phyloP scores from a whole-genome alignment of 306 rosid genomes.

The Prinsepia uniflora region DNA sequence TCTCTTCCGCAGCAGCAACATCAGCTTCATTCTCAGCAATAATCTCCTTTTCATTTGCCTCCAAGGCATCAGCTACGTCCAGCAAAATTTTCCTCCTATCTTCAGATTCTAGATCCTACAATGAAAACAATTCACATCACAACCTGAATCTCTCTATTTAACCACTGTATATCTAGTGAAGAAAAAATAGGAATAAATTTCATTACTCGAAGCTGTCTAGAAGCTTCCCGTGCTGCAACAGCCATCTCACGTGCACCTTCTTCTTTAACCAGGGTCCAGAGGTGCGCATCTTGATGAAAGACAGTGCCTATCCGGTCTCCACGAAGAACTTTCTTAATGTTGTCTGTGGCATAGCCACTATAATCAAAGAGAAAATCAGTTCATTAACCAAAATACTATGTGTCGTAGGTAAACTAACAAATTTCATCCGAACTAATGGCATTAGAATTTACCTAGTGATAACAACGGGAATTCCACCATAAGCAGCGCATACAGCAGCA shows the following conservation, averaged over 20 bases:
- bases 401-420: too few relatives aligned
- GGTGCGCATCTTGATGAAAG: conserved; percentile 80
- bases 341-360: conserved; percentile 73
- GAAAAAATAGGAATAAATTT: neutral
- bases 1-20: conserved; percentile 55
- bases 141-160: neutral
- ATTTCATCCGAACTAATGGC: neutral
- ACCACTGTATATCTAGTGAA: neutral
- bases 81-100: conserved; percentile 69
- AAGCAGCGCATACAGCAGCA: conserved; percentile 73
- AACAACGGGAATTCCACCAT: conserved; percentile 76
- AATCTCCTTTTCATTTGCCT: conserved; percentile 52
- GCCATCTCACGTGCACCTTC: conserved; percentile 77
- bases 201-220: conserved; percentile 61
- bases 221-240: conserved; percentile 61
- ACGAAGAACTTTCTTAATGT: conserved; percentile 66
- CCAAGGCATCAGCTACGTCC: conserved; percentile 65
- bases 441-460: conserved; percentile 64
- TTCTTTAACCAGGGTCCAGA: conserved; percentile 65
- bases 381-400: conserved; percentile 20
- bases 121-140: conserved; percentile 14
- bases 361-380: conserved; percentile 15
- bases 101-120: conserved; percentile 48
- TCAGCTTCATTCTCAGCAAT: conserved; percentile 60
- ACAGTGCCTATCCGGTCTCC: conserved; percentile 81